Evolutionary conservation across 306 rosid genomes (phyloP), one percentile per base, ranked within the genome.

Genomic region (Vigna nakashimae): DNA sequence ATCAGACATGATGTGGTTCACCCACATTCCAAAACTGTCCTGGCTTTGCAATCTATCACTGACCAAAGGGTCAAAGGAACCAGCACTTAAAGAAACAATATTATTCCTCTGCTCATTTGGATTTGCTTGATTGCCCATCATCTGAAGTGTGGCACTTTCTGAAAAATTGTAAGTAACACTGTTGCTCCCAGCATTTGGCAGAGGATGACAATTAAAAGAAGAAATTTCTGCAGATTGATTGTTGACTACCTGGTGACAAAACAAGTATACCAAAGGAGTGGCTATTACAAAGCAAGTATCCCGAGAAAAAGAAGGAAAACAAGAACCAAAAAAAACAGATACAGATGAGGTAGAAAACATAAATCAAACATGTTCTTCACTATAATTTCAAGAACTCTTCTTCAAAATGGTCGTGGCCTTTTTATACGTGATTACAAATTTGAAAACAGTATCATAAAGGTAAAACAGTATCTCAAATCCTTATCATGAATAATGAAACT

Each of bases 21-120:
- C 82, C 97, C 98, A 96, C 85, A 84, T 88, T 81, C 97, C 97
- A 77, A 96, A 92, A 84, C 97, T 96, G 82, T 86, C 94, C 92
- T 91, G 97, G 75, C 90, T 88, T 67, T 84, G 90, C 90, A 95
- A 84, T 77, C 85, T 83, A 22, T 71, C 87, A 81, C 80, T 78
- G 65, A 72, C 85, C 82, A 75, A 73, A 71, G 66, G 71, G 52
- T 82, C 76, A 72, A 32, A 43, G 51, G 88, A 85, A 76, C 69
- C 78, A 73, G 55, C 79, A 62, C 60, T 69, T 57, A 46, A 64
- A 62, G 88, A 65, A 53, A 74, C 67, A 65, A 76, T 76, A 77
- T 82, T 57, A 63, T 42, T 84, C 71, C 58, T 79, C 86, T 74
- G 83, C 50, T 57, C 79, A 75, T 85, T 77, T 81, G 80, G 80